These are phyloP conservation scores for Penicillium griseofulvum DNA, from an alignment of 2,329 filamentous ascomycete species.

Conservation along the genomic window DNA sequence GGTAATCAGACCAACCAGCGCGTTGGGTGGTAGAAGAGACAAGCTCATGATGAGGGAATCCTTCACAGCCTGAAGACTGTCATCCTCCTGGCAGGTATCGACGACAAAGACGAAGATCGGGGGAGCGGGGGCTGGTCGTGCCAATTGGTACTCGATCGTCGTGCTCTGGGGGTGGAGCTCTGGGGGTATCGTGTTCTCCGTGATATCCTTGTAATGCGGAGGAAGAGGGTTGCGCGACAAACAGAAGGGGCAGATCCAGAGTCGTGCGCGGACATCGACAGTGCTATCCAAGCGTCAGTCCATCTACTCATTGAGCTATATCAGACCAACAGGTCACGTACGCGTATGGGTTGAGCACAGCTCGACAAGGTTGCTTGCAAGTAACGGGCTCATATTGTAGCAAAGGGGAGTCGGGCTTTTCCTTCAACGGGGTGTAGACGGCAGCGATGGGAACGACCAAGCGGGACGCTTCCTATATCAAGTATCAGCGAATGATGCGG, in stretches of 20 bases:
- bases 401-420: conserved; percentile 81
- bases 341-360: conserved; percentile 96
- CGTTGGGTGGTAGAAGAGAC: conserved; percentile 61
- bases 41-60: conserved; percentile 67
- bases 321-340: conserved; percentile 45
- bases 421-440: conserved; percentile 92
- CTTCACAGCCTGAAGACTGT: conserved; percentile 64
- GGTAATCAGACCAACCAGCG: conserved; percentile 63
- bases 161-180: conserved; percentile 65
- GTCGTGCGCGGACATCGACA: conserved; percentile 63
- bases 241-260: conserved; percentile 70
- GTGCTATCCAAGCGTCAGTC: conserved; percentile 47
- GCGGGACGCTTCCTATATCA: conserved; percentile 77
- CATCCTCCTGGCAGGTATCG: conserved; percentile 67
- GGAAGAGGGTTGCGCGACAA: conserved; percentile 64
- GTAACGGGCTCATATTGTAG: conserved; percentile 95
- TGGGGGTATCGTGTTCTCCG: conserved; percentile 62
- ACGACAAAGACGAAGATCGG: conserved; percentile 68
- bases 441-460: conserved; percentile 95
- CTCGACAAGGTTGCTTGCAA: conserved; percentile 93
- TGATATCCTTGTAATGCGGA: conserved; percentile 68
- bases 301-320: conserved; percentile 5
- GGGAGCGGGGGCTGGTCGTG: conserved; percentile 61
- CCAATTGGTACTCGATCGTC: conserved; percentile 65
- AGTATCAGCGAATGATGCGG: conserved; percentile 29